phyloP scores from a whole-genome alignment of 2,329 filamentous ascomycete genomes.

The Verticillium tricorpus region DNA sequence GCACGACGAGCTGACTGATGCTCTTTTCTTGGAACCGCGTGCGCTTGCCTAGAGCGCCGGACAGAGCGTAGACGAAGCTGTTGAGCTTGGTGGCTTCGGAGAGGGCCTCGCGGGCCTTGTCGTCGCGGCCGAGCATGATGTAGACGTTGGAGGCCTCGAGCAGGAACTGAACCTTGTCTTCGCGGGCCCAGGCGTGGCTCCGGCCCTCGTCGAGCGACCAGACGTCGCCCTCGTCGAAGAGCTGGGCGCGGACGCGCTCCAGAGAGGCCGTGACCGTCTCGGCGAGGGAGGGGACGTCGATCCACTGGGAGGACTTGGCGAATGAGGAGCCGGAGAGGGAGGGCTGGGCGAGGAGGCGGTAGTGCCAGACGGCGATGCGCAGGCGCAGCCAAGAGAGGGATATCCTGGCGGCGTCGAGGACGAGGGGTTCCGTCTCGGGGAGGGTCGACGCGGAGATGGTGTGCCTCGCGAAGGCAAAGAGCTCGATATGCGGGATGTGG shows the following conservation, averaged over 20 bases:
- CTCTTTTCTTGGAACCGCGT: conserved; percentile 77
- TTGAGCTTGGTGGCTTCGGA: conserved; percentile 61
- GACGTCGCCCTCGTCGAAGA: conserved; percentile 27
- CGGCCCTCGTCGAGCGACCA: conserved; percentile 26
- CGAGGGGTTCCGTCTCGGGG: conserved; percentile 35
- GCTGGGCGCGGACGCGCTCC: conserved; percentile 32
- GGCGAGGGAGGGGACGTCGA: conserved; percentile 53
- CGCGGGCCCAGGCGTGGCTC: conserved; percentile 28
- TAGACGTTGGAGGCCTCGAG: conserved; percentile 80
- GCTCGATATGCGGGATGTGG: conserved; percentile 76
- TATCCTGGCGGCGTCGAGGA: conserved; percentile 7
- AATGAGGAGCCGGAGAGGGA: conserved; percentile 50
- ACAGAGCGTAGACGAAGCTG: conserved; percentile 77
- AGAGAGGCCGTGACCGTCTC: conserved; percentile 40
- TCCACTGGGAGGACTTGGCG: conserved; percentile 53
- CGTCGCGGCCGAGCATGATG: conserved; percentile 78
- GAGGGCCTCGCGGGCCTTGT: conserved; percentile 67
- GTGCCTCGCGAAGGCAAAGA: conserved; percentile 69
- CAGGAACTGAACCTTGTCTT: conserved; percentile 64
- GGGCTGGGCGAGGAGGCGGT: conserved; percentile 55
- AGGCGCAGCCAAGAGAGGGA: conserved; percentile 59
- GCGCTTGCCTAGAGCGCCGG: conserved; percentile 80
- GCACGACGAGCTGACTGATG: conserved; percentile 83
- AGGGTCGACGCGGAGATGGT: conserved; percentile 26
- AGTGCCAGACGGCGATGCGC: conserved; percentile 67